phyloP scores from a whole-genome alignment of 768 basidiomycete species.

The Kwoniella botswanensis region DNA sequence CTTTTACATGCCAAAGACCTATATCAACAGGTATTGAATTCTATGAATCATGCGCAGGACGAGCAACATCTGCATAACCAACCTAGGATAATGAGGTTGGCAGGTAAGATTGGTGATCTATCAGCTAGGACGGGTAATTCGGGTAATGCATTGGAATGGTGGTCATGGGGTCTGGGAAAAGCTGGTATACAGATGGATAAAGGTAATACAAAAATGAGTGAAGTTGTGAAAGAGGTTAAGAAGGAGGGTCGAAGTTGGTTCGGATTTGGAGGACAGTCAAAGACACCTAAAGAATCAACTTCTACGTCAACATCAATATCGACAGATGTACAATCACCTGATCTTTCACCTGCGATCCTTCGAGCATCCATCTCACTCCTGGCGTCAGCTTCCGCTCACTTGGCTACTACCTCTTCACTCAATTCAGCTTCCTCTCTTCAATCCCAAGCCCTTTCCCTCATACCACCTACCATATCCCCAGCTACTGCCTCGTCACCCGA shows the following conservation, averaged over 20 bases:
- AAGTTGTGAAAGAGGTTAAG: conserved; percentile 15
- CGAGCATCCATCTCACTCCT: conserved; percentile 51
- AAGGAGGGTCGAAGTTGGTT: conserved; percentile 31
- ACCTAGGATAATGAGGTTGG: conserved; percentile 39
- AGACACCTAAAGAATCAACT: conserved; percentile 2
- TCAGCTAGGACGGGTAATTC: conserved; percentile 35
- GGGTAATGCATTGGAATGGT: conserved; percentile 45
- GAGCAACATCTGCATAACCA: conserved; percentile 17
- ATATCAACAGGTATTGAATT: conserved; percentile 48
- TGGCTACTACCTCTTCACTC: conserved; percentile 35
- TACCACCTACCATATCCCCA: conserved; percentile 26
- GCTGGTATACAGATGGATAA: conserved; percentile 29
- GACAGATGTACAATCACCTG: neutral
- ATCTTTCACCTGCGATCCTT: conserved; percentile 36
- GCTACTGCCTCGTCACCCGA: conserved; percentile 26
- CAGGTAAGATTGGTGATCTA: conserved; percentile 54
- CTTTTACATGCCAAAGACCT: conserved; percentile 46
- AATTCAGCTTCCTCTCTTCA: conserved; percentile 37
- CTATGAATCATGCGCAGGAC: conserved; percentile 11
- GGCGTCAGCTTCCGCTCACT: conserved; percentile 44
- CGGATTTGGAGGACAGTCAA: conserved; percentile 22
- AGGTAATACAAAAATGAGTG: neutral
- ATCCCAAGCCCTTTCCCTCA: conserved; percentile 34
- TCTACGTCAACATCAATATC: conserved; percentile 1
- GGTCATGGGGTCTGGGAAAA: conserved; percentile 47